These are phyloP conservation scores for Macrolepiota albuminosa DNA, from an alignment of 768 basidiomycete genomes.

Conservation along the genomic window DNA sequence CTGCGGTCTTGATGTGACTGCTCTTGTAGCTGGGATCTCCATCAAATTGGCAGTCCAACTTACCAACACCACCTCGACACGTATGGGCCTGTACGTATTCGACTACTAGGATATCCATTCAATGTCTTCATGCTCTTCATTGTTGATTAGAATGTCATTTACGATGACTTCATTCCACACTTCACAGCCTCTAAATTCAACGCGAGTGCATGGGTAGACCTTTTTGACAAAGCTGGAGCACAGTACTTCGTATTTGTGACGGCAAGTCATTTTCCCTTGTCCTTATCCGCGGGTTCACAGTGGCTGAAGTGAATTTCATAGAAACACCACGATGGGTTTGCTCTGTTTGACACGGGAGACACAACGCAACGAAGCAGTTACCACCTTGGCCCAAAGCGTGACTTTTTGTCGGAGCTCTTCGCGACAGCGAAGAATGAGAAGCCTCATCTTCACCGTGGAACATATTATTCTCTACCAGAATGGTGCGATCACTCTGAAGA, in stretches of 20 bases:
- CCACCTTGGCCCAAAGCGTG: slow-evolving; percentile 44
- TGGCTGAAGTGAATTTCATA: slow-evolving; percentile 11
- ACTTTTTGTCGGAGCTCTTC: slow-evolving; percentile 48
- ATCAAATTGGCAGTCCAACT: slow-evolving; percentile 34
- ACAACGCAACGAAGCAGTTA: slow-evolving; percentile 48
- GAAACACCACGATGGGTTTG: slow-evolving; percentile 64
- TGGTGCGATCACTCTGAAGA: slow-evolving; percentile 27
- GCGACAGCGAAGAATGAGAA: slow-evolving; percentile 43
- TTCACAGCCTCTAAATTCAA: slow-evolving; percentile 52
- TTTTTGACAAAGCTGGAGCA: slow-evolving; percentile 52
- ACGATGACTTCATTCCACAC: slow-evolving; percentile 55
- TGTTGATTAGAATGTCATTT: slow-evolving; percentile 34
- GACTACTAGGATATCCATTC: not conserved
- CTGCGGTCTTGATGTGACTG: not conserved
- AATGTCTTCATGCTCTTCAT: not conserved
- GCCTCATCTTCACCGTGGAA: slow-evolving; percentile 49
- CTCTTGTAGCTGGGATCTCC: slow-evolving; percentile 31
- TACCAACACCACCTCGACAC: slow-evolving; percentile 46
- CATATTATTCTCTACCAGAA: slow-evolving; percentile 55
- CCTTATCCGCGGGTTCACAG: not conserved
- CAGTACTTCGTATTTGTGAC: slow-evolving; percentile 59
- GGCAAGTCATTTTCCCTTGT: slow-evolving; percentile 21
- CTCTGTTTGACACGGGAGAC: slow-evolving; percentile 50
- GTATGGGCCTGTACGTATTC: slow-evolving; percentile 33
- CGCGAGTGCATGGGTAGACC: slow-evolving; percentile 48